Evolutionary conservation across 352 stramenopile genomes (phyloP), one percentile per base, ranked within the genome.

Genomic region (Phytophthora boehmeriae): DNA sequence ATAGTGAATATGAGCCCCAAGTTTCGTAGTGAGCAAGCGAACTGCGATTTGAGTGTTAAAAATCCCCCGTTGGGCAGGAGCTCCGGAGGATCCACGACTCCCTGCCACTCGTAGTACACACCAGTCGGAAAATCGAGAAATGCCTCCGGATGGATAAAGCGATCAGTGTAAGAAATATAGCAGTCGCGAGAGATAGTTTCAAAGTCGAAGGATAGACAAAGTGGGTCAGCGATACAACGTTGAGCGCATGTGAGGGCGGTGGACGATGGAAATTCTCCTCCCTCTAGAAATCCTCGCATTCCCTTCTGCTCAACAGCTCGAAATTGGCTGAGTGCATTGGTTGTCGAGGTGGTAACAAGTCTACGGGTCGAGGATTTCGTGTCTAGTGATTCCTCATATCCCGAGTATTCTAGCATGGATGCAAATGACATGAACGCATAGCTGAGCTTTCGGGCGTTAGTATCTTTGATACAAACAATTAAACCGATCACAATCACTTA

Each of bases 61-160:
- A 48, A 22, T 2, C 81, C 83, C 3, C 85, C 83, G 35, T 77
- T 78, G 3, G 85, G 85, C 30, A 88, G 79, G 1, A 94, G 48
- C 44, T 85, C 61, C 0, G 85, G 83, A 1, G 60, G 34, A 5
- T 59, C 63, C 8, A 86, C 76, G 14, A 66, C 44, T 6, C 80
- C 81, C 54, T 92, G 77, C 85, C 85, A 92, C 53, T 94, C 85
- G 46, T 90, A 92, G 59, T 94, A 92, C 23, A 85, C 62, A 14
- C 83, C 83, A 0, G 77, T 86, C 5, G 81, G 66, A 28, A 90
- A 92, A 30, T 73, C 62, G 19, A 94, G 54, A 54, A 90, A 92
- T 28, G 81, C 79, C 19, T 86, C 71, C 0, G 83, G 81, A 36
- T 88, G 69, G 1, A 67, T 66, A 54, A 87, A 94, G 11, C 81